phyloP scores from a whole-genome alignment of 2,329 filamentous ascomycete species.

The Cadophora luteo-olivacea region DNA sequence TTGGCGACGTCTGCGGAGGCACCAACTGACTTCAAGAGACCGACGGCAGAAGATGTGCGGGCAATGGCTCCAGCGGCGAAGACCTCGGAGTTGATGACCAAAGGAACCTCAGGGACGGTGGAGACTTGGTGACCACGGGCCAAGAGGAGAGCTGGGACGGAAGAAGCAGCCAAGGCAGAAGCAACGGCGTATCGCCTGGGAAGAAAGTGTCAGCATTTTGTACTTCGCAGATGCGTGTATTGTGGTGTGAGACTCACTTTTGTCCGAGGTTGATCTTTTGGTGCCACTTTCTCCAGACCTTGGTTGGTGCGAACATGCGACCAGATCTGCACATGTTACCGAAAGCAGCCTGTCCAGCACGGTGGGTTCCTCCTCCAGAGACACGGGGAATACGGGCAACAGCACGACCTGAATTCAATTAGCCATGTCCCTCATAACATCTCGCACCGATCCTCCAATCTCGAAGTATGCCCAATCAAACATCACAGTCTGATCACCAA shows the following conservation, averaged over 20 bases:
- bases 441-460: conserved; percentile 4
- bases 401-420: conserved; percentile 76
- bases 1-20: conserved; percentile 91
- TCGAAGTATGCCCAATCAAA: not conserved
- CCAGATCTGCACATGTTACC: conserved; percentile 99
- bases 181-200: conserved; percentile 92
- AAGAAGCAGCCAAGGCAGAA: conserved; percentile 96
- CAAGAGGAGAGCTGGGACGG: conserved; percentile 91
- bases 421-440: conserved; percentile 31
- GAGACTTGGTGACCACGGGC: conserved; percentile 97
- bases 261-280: conserved; percentile 99
- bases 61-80: conserved; percentile 80
- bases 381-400: conserved; percentile 99
- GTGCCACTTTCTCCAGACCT: conserved; percentile 99
- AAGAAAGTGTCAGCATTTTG: conserved; percentile 40
- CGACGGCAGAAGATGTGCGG: conserved; percentile 88
- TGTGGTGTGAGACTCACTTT: conserved; percentile 66
- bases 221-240: conserved; percentile 25
- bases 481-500: not conserved
- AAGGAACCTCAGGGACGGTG: conserved; percentile 92
- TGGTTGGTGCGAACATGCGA: conserved; percentile 99
- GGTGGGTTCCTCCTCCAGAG: conserved; percentile 99
- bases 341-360: conserved; percentile 99
- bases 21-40: conserved; percentile 89
- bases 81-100: conserved; percentile 90